Evolutionary conservation across 2,329 filamentous ascomycete species (phyloP), one percentile per base, ranked within the genome.

Genomic region (Claviceps quebecensis): DNA sequence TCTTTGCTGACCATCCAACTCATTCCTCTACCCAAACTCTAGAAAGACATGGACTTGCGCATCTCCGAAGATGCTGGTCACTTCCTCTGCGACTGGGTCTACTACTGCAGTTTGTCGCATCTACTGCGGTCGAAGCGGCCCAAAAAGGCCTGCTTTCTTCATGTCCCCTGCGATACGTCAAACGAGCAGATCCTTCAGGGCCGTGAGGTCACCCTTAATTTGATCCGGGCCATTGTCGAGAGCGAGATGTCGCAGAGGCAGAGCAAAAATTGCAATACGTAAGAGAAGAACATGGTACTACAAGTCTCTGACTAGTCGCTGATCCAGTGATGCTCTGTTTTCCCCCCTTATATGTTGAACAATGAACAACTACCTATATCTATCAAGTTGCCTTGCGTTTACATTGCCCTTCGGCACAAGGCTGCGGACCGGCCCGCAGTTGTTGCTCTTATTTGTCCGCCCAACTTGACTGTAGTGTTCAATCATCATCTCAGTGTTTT

Each of bases 41-140:
- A 70, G 71, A 59, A 64, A 44, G 62, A 67, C 45, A 56, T 66
- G 48, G 72, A 76, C 55, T 63, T 81, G 7, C 73, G 78, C 36
- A 69, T 85, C 40, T 87, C 83, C 0, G 75, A 81, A 44, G 82
- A 90, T 57, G 80, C 86, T 0, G 86, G 86, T 2, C 76, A 75
- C 19, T 90, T 84, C 63, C 71, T 89, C 16, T 90, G 86, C 66
- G 86, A 90, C 62, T 90, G 86, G 61, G 87, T 85, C 57, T 87
- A 84, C 65, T 88, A 81, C 65, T 80, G 78, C 6, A 85, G 80
- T 54, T 64, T 88, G 57, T 73, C 83, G 19, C 69, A 80, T 53
- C 66, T 80, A 38, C 70, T 68, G 58, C 75, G 73, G 60, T 64
- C 69, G 46, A 59, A 69, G 45, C 62, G 71, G 54, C 66, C 68